Evolutionary conservation across 2,329 filamentous ascomycete species (phyloP).

Genomic region (Pseudopithomyces chartarum): DNA sequence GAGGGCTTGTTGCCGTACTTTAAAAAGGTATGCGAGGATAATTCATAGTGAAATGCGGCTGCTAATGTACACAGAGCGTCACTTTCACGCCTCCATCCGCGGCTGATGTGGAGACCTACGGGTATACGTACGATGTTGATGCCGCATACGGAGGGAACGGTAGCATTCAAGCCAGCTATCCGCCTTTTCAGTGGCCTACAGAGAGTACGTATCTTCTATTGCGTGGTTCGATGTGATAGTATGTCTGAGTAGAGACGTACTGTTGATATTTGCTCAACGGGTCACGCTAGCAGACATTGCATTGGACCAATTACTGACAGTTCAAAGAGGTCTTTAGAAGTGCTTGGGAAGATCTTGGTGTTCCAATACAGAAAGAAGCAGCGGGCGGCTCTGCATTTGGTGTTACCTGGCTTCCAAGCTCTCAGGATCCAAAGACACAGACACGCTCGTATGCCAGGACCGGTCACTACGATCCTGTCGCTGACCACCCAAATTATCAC

Average conservation of each 20-base stretch:
- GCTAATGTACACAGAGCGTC: constrained; percentile 4
- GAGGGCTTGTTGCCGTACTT: constrained; percentile 48
- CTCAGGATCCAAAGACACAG: constrained; percentile 16
- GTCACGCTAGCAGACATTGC: neutral
- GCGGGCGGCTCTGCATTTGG: constrained; percentile 17
- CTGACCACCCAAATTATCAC: constrained; percentile 27
- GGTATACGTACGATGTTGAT: constrained; percentile 16
- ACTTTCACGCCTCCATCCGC: constrained; percentile 11
- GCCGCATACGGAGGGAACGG: constrained; percentile 17
- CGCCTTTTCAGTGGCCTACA: constrained; percentile 18
- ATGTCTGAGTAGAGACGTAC: too few species aligned
- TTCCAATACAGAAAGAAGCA: constrained; percentile 12
- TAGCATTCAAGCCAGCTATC: constrained; percentile 14
- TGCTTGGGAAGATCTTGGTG: constrained; percentile 17
- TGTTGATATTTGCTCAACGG: neutral
- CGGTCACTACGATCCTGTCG: constrained; percentile 33
- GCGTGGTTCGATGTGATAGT: too few species aligned
- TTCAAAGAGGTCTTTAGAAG: constrained; percentile 9
- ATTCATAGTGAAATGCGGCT: neutral
- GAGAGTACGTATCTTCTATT: constrained; percentile 11
- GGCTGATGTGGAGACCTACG: constrained; percentile 9
- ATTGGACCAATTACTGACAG: neutral
- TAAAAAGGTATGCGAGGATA: constrained; percentile 16
- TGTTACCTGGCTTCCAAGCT: constrained; percentile 17
- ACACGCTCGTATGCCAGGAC: constrained; percentile 31